A percentile compares a stretch with the other conserved stretches of the same genome.
These are phyloP conservation scores for Perilla frutescens DNA, from an alignment of 257 asterid genomes.

Conservation along the genomic window DNA sequence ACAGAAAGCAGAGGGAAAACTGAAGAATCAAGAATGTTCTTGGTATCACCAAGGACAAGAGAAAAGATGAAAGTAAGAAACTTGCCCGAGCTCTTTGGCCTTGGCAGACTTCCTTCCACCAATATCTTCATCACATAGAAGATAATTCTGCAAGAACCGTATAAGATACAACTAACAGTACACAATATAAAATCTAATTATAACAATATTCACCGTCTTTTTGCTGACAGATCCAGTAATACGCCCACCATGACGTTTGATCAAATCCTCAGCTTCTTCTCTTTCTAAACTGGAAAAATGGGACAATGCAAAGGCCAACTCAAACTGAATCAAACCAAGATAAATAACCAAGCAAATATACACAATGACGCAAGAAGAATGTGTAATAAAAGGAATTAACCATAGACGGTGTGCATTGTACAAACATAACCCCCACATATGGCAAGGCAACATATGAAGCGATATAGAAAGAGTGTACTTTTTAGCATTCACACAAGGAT, in stretches of 20 bases:
- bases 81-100: slow-evolving; percentile 97
- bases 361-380: neutral
- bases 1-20: neutral
- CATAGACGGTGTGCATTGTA: slow-evolving; percentile 1
- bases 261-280: slow-evolving; percentile 99
- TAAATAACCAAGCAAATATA: slow-evolving; percentile 15
- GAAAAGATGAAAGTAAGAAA: slow-evolving; percentile 29
- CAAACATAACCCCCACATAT: slow-evolving; percentile 12
- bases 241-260: slow-evolving; percentile 96
- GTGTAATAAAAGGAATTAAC: neutral
- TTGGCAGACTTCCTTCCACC: slow-evolving; percentile 89
- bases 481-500: slow-evolving; percentile 9
- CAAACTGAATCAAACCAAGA: slow-evolving; percentile 27
- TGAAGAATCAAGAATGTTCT: neutral
- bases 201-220: slow-evolving; percentile 77
- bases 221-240: slow-evolving; percentile 99
- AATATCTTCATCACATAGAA: slow-evolving; percentile 93
- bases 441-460: neutral
- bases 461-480: slow-evolving; percentile 18
- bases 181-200: slow-evolving; percentile 29
- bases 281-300: slow-evolving; percentile 86
- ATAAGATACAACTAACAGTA: slow-evolving; percentile 33
- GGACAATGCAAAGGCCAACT: slow-evolving; percentile 26
- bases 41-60: slow-evolving; percentile 25
- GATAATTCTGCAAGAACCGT: slow-evolving; percentile 74